A percentile compares a stretch with the other conserved stretches of the same genome.
Evolutionary conservation across 139 green algal genomes (phyloP).

Genomic region (Tetraselmis striata): DNA sequence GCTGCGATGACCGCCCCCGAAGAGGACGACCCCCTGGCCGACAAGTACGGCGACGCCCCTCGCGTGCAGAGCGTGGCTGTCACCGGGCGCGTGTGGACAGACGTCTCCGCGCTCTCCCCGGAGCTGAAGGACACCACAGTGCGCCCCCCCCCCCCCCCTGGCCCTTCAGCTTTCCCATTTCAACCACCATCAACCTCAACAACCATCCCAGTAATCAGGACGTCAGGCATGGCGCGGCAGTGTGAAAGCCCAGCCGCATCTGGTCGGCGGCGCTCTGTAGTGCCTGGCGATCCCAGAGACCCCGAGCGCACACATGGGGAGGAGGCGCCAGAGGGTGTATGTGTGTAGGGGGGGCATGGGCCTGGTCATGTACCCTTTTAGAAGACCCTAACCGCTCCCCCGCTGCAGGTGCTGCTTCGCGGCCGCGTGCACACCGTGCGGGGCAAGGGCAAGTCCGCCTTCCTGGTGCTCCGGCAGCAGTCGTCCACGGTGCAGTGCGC

Average conservation of each 20-base stretch:
- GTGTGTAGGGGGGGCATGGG: too few species aligned
- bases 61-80: slow-evolving; percentile 70
- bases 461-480: slow-evolving; percentile 86
- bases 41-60: slow-evolving; percentile 82
- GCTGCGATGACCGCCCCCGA: slow-evolving; percentile 55
- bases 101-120: slow-evolving; percentile 37
- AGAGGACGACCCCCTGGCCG: slow-evolving; percentile 73
- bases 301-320: too few species aligned
- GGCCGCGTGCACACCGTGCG: slow-evolving; percentile 80
- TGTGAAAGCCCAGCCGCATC: too few species aligned
- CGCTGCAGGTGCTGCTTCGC: slow-evolving; percentile 59
- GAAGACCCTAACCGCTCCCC: too few species aligned
- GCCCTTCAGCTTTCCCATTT: too few species aligned
- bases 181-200: too few species aligned
- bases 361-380: too few species aligned
- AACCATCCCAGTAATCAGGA: too few species aligned
- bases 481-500: slow-evolving; percentile 71
- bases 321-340: too few species aligned
- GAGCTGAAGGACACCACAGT: slow-evolving; percentile 45
- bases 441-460: slow-evolving; percentile 92
- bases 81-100: slow-evolving; percentile 46
- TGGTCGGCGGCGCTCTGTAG: too few species aligned
- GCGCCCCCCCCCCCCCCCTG: not conserved
- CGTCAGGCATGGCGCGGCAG: too few species aligned
- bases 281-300: too few species aligned